These are phyloP conservation scores for Endoconidiophora polonica DNA, from an alignment of 2,329 filamentous ascomycete genomes.

Conservation along the genomic window DNA sequence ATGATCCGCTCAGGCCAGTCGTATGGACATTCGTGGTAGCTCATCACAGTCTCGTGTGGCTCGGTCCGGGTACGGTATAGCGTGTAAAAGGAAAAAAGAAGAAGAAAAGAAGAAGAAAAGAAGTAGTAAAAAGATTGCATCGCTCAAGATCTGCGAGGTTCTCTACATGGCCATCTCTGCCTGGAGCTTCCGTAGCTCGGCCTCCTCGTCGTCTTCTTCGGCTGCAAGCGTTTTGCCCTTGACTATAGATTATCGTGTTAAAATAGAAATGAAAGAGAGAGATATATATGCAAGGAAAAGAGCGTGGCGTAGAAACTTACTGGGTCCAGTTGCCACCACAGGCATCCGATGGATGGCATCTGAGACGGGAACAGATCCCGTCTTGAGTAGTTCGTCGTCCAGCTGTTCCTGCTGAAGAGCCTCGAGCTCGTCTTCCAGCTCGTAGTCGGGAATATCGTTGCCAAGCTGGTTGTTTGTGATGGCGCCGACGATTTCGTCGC, in stretches of 20 bases:
- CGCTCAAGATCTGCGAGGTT: background rate
- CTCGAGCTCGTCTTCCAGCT: constrained; percentile 73
- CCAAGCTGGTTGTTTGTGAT: constrained; percentile 56
- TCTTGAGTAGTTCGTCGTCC: constrained; percentile 85
- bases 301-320: constrained; percentile 35
- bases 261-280: background rate
- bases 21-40: background rate
- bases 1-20: too few relatives aligned
- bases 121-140: background rate
- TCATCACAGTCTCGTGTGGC: background rate
- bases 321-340: constrained; percentile 53
- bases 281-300: background rate
- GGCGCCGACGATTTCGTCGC: constrained; percentile 77
- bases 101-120: background rate
- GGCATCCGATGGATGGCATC: constrained; percentile 67
- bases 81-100: background rate
- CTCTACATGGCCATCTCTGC: constrained; percentile 93
- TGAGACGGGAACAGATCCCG: constrained; percentile 65
- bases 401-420: constrained; percentile 79
- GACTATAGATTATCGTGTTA: constrained; percentile 21
- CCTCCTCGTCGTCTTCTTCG: constrained; percentile 82
- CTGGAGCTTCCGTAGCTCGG: constrained; percentile 79
- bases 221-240: constrained; percentile 30
- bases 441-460: constrained; percentile 65
- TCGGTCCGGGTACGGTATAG: background rate